Evolutionary conservation across 1,284 basidiomycete species (phyloP).

Genomic region (Macrocystidia cucumis): DNA sequence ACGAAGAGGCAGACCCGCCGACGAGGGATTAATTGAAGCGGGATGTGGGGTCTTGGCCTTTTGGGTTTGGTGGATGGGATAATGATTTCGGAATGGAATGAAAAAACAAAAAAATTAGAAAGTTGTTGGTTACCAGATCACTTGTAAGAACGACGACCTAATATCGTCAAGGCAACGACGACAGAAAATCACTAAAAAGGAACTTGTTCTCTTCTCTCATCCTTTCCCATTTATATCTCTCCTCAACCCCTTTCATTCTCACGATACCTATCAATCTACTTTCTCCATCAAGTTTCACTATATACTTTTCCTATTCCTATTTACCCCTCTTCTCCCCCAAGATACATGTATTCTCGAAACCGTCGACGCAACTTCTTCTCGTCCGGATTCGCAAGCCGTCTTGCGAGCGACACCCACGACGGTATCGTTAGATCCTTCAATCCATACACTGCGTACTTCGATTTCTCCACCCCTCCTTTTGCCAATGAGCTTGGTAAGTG

Average conservation of each 20-base stretch:
- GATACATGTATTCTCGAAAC: conserved; percentile 70
- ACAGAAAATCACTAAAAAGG: conserved; percentile 7
- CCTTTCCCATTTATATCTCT: conserved; percentile 7
- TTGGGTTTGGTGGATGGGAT: conserved; percentile 17
- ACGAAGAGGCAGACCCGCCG: conserved; percentile 16
- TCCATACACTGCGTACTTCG: conserved; percentile 62
- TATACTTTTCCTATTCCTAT: conserved; percentile 10
- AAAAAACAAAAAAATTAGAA: no score
- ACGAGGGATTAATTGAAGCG: conserved; percentile 27
- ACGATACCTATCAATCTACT: conserved; percentile 11
- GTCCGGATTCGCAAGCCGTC: conserved; percentile 44
- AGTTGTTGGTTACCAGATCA: conserved; percentile 26
- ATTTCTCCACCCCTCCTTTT: conserved; percentile 30
- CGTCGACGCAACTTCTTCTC: conserved; percentile 57
- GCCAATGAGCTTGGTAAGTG: conserved; percentile 55
- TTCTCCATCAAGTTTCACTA: conserved; percentile 4
- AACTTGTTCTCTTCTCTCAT: background rate
- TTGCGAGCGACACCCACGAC: conserved; percentile 70
- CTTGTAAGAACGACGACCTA: conserved; percentile 19
- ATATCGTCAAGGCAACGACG: conserved; percentile 68
- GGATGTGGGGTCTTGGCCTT: no score
- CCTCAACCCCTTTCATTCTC: conserved; percentile 7
- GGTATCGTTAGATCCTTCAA: conserved; percentile 73
- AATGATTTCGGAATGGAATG: conserved; percentile 23
- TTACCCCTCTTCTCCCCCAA: conserved; percentile 35